Percentiles rank a stretch among this genome's conserved stretches.
phyloP scores from a whole-genome alignment of 495 filamentous ascomycete genomes.

The Tuber umbilicatum region DNA sequence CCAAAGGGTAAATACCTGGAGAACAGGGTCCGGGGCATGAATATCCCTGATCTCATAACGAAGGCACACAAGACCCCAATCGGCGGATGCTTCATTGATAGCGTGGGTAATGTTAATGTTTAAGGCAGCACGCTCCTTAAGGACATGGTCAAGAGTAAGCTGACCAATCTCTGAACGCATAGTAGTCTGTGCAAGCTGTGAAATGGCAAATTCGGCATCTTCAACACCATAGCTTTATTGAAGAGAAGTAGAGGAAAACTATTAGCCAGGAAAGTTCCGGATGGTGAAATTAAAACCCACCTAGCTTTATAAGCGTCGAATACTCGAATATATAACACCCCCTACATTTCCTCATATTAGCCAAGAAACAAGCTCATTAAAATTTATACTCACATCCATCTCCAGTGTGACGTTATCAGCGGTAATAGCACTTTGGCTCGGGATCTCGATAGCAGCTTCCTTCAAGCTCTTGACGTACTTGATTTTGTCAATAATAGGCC shows the following conservation, averaged over 20 bases:
- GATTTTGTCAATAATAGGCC: slow-evolving; percentile 90
- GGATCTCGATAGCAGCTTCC: slow-evolving; percentile 92
- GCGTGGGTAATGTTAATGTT: slow-evolving; percentile 96
- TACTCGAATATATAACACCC: slow-evolving; percentile 86
- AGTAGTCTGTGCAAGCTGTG: slow-evolving; percentile 93
- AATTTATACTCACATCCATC: slow-evolving; percentile 53
- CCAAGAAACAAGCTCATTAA: neutral
- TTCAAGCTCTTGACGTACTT: slow-evolving; percentile 97
- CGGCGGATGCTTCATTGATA: slow-evolving; percentile 94
- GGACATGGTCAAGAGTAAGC: slow-evolving; percentile 89
- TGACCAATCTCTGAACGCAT: slow-evolving; percentile 98
- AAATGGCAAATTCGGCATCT: slow-evolving; percentile 97
- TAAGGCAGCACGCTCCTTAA: slow-evolving; percentile 89
- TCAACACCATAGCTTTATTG: slow-evolving; percentile 81
- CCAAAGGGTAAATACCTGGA: slow-evolving; percentile 42
- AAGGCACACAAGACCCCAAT: slow-evolving; percentile 92
- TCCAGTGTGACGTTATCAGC: slow-evolving; percentile 97
- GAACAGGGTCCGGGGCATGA: slow-evolving; percentile 86
- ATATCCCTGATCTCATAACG: slow-evolving; percentile 98
- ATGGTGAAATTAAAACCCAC: slow-evolving; percentile 49
- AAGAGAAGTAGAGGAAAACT: slow-evolving; percentile 11
- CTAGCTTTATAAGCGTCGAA: slow-evolving; percentile 93
- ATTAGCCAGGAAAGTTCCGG: slow-evolving; percentile 25
- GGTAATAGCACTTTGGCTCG: slow-evolving; percentile 91
- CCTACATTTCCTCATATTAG: slow-evolving; percentile 42